Conservation (phyloP, 805 yeast species). For the Candida insectalens region DNA sequence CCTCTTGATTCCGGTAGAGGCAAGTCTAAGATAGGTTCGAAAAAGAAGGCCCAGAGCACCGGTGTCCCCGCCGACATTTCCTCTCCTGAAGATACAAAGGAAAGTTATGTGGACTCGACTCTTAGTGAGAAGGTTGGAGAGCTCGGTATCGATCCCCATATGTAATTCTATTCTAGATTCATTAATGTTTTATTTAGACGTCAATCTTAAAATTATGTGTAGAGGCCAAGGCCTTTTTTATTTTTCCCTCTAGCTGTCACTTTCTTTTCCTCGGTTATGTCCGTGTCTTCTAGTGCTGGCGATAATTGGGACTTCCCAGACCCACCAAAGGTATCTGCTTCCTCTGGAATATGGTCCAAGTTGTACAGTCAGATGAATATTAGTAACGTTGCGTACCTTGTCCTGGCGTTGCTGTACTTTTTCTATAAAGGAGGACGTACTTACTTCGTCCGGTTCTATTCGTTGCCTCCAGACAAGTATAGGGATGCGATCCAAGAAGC, state of each 20-base stretch:
- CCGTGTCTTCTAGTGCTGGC: too few species aligned
- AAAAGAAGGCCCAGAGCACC: neutral
- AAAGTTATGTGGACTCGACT: conserved; percentile 10
- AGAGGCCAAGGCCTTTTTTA: too few species aligned
- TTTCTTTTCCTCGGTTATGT: too few species aligned
- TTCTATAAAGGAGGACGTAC: conserved; percentile 12
- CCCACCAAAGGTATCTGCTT: too few species aligned
- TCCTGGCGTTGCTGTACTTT: neutral
- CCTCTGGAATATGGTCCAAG: too few species aligned
- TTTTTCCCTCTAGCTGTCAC: too few species aligned
- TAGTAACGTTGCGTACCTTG: neutral
- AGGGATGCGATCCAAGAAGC: conserved; percentile 15
- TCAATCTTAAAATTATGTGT: too few species aligned
- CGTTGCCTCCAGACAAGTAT: conserved; percentile 21
- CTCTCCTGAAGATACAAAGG: conserved; percentile 1
- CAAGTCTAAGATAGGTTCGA: neutral
- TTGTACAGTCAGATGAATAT: neutral
- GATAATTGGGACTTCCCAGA: too few species aligned
- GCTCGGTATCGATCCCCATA: conserved; percentile 10
- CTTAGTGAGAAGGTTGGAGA: conserved; percentile 15
- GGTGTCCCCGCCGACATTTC: neutral
- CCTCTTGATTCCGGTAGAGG: neutral
- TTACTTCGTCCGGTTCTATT: conserved; percentile 14
- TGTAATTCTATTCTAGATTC: too few species aligned
- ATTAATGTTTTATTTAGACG: too few species aligned